Conservation (phyloP, 768 basidiomycete genomes). For the Coprinellus micaceus region DNA sequence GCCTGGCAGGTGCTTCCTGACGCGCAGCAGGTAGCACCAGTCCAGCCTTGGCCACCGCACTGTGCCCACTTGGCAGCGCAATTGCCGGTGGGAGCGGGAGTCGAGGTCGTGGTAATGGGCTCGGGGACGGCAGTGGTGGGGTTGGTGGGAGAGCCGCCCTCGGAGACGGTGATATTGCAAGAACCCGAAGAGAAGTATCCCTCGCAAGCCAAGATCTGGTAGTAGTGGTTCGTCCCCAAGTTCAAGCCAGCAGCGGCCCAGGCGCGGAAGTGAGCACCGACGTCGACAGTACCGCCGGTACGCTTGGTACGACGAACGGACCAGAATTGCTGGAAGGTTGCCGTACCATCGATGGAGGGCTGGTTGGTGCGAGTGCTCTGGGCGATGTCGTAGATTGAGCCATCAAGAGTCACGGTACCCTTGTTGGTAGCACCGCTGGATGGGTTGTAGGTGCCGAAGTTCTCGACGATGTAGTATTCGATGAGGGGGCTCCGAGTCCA, state of each 20-base stretch:
- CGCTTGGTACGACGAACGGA: conserved; percentile 37
- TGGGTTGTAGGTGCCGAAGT: conserved; percentile 40
- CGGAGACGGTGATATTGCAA: conserved; percentile 11
- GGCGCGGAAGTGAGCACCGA: conserved; percentile 40
- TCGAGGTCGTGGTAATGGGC: neutral
- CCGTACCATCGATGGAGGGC: conserved; percentile 40
- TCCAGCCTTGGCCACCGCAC: conserved; percentile 14
- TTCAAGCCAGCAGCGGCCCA: conserved; percentile 37
- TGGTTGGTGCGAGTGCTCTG: conserved; percentile 33
- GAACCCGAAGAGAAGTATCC: conserved; percentile 40
- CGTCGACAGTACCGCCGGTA: conserved; percentile 32
- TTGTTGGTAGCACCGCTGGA: conserved; percentile 25
- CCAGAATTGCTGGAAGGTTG: conserved; percentile 46
- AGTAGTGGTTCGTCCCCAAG: conserved; percentile 36
- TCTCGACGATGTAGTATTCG: conserved; percentile 47
- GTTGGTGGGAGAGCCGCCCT: neutral
- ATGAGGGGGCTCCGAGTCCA: conserved; percentile 44
- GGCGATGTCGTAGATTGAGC: conserved; percentile 41
- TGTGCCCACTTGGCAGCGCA: neutral
- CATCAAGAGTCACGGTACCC: conserved; percentile 40
- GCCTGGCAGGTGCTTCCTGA: conserved; percentile 11
- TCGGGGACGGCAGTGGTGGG: neutral
- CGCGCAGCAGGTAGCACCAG: conserved; percentile 9
- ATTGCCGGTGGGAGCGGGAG: neutral
- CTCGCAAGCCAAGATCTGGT: conserved; percentile 48